These are phyloP conservation scores for Cladosporium sp. DNA, from an alignment of 2,329 filamentous ascomycete genomes.

Conservation along the genomic window DNA sequence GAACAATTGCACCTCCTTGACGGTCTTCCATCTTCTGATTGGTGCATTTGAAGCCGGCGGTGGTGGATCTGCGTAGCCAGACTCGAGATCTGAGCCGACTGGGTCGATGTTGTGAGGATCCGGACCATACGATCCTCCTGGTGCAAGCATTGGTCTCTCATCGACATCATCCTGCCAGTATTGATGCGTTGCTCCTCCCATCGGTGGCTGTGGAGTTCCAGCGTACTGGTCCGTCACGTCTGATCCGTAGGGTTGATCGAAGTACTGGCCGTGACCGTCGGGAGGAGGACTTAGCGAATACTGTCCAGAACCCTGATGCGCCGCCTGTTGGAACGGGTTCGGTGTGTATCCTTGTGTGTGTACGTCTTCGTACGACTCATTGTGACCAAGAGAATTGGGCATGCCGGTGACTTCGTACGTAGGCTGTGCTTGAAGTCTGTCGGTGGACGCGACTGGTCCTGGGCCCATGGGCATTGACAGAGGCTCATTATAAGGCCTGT, in stretches of 20 bases:
- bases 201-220: conserved; percentile 24
- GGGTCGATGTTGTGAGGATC: conserved; percentile 51
- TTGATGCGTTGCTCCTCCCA: conserved; percentile 40
- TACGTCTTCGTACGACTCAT: conserved; percentile 59
- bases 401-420: conserved; percentile 76
- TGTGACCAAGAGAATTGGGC: conserved; percentile 61
- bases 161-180: conserved; percentile 70
- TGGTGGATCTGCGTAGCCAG: conserved; percentile 43
- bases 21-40: conserved; percentile 93
- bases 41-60: conserved; percentile 58
- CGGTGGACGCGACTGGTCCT: conserved; percentile 61
- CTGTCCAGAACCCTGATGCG: conserved; percentile 54
- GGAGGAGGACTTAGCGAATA: conserved; percentile 73
- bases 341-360: conserved; percentile 46
- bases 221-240: conserved; percentile 55
- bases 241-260: conserved; percentile 78
- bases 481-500: conserved; percentile 67
- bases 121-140: conserved; percentile 61
- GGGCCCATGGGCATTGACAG: conserved; percentile 69
- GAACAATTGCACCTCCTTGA: conserved; percentile 93
- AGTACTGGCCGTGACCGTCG: conserved; percentile 84
- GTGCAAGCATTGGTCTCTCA: conserved; percentile 71
- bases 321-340: conserved; percentile 41
- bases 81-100: conserved; percentile 39
- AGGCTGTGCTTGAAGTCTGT: conserved; percentile 79